Evolutionary conservation across 176 grass and related monocot species (phyloP).

Genomic region (Guadua angustifolia): DNA sequence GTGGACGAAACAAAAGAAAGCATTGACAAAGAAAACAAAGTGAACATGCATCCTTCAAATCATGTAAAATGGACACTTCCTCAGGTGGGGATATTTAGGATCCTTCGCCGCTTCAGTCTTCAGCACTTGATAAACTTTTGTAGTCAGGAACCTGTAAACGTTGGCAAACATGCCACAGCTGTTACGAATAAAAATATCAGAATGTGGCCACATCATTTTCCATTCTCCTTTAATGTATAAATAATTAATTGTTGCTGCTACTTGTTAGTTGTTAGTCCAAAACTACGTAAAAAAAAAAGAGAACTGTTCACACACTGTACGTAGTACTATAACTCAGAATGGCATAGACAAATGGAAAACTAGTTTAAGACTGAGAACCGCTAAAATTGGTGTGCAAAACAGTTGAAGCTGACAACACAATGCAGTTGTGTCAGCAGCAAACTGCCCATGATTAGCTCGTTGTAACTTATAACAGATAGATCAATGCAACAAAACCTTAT

Average conservation of each 20-base stretch:
- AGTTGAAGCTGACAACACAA: slow-evolving; percentile 22
- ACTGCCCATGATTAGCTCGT: neutral
- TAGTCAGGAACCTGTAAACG: slow-evolving; percentile 44
- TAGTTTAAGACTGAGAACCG: neutral
- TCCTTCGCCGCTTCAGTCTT: slow-evolving; percentile 20
- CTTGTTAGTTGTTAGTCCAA: neutral
- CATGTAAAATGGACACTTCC: slow-evolving; percentile 43
- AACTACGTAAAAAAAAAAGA: neutral
- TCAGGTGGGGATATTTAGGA: slow-evolving; percentile 24
- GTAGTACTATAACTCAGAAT: too few relatives aligned
- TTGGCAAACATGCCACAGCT: neutral
- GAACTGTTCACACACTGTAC: neutral
- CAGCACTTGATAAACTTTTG: slow-evolving; percentile 2
- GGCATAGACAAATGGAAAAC: neutral
- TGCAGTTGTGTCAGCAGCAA: neutral
- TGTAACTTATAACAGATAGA: neutral
- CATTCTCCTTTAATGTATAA: neutral
- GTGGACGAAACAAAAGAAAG: slow-evolving; percentile 10
- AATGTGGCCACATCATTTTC: neutral
- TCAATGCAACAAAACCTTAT: neutral
- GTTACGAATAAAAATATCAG: neutral
- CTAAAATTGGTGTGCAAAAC: neutral
- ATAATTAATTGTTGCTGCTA: neutral
- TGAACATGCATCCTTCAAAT: slow-evolving; percentile 29
- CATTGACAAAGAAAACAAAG: slow-evolving; percentile 25